Base-by-base conservation (phyloP, 257 asterid species). In the Cynanchum wilfordii region DNA sequence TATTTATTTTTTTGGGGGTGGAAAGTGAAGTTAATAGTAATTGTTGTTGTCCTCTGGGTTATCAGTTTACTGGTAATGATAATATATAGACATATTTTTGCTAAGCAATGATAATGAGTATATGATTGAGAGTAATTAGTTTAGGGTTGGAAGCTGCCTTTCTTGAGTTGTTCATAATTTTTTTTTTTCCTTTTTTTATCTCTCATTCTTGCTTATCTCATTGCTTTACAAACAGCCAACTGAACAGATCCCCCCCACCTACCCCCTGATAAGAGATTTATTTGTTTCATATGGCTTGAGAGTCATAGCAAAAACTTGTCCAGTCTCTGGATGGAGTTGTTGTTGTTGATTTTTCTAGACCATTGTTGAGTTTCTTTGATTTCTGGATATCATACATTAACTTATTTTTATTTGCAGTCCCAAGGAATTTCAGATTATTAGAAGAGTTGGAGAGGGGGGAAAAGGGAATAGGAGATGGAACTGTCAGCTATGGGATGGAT, bases 391-490 rank as follows among this genome's bases (percentile, higher is more conserved):
- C 25, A 12, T 51, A 19, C 38, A 19, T 30, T 7, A 30, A 15
- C 57, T 25, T 49, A 5, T 59, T 20, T 77, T 72, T 64, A 10
- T 81, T 77, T 66, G 79, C 83, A 91, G 96, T 91, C 74, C 97
- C 97, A 0, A 86, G 97, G 84, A 89, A 82, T 81, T 91, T 91
- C 81, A 84, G 97, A 66, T 85, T 91, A 82, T 82, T 90, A 83
- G 97, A 90, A 69, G 96, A 90, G 84, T 91, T 90, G 71, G 97
- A 90, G 84, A 87, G 96, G 75, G 97, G 93, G 71, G 97, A 90
- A 84, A 90, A 90, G 82, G 97, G 97, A 75, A 87, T 90, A 75
- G 97, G 96, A 58, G 91, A 90, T 87, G 97, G 97, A 82, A 90
- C 93, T 27, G 97, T 90, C 71, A 90, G 97, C 86, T 90, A 89